Base-by-base conservation (phyloP, 192 early-diverging fungal genomes). In the Physocladia obscura region DNA sequence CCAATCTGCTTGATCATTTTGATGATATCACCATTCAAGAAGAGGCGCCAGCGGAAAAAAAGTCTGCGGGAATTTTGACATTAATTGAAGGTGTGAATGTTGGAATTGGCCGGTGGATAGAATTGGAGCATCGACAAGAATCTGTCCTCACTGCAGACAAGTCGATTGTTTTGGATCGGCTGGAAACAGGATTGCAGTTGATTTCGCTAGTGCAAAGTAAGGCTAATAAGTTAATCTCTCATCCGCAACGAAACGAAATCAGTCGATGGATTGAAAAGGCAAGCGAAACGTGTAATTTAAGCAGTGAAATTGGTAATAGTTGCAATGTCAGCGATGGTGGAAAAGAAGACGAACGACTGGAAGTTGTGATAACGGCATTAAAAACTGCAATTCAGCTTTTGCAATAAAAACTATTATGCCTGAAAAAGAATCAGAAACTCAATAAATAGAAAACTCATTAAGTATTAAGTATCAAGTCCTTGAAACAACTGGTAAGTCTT, bases 81-180 rank as follows among this genome's bases (percentile, higher is more conserved):
- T 47, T 62, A 17, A 24, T 39, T 6, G 39, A 47, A 32, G 48
- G 8, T 62, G 60, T 62, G 60, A 62, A 62, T 62, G n/a, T 62
- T 37, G 60, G 38, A 44, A 21, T 62, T 17, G 60, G 60, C 4
- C 60, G 60, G 26, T 62, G 60, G 60, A 44, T 62, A 5, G 60
- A 62, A 27, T 26, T 62, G 60, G 60, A 62, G 32, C 21, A 39
- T 62, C 60, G 60, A 13, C 37, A 62, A 22, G 60, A 37, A 21
- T 47, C 38, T 44, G 39, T 44, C n/a, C 26, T 62, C 8, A n/a
- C 13, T 17, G 60, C 39, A 6, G 39, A 62, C 60, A 62, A 44
- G 39, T 24, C 35, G 8, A 24, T 44, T 1, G 48, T 62, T 44
- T 47, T 62, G 39, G 60, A 62, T 21, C 35, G 31, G n/a, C 31